Base-by-base conservation (phyloP, 805 yeast species). In the Candida cerambycidarum region DNA sequence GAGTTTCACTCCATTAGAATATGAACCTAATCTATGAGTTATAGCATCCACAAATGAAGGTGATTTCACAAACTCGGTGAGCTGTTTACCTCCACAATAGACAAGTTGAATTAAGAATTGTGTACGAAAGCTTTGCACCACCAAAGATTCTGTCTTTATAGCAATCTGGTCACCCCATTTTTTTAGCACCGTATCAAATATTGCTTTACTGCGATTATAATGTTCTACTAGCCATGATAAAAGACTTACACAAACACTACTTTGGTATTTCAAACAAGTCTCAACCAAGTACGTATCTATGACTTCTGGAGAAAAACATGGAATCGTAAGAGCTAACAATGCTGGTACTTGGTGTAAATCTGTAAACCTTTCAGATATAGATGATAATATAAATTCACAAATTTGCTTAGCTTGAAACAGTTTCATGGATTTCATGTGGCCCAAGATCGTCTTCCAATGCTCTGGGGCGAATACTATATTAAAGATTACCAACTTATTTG, bases 1-100 rank as follows among this genome's bases (percentile, higher is more conserved):
- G 11, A 67, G 54, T 42, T 86, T 71, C 1, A 73, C 60, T n/a
- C 53, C 56, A 1, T 58, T 52, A 1, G 79, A 69, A 34, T 69
- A 68, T 0, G 84, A 75, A 18, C 69, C 71, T n/a, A 85, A 64
- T 28, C 83, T 65, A 39, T 69, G 62, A 0, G 85, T 74, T n/a
- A 85, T 67, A 0, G 79, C 71, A 17, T 65, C 55, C 12, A 83
- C 56, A 51, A 83, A 82, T 0, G 40, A 41, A 2, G 61, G 41
- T 7, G 70, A 61, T 10, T 15, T 57, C 50, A 1, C 37, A 23
- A 34, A 34, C 29, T 23, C 13, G n/a, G 29, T 11, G 31, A 3
- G 48, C 9, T 25, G 53, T 3, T 46, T 23, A 9, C 39, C 47
- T 17, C 34, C 38, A 11, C 59, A 53, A 1, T 51, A 44, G 13